These are phyloP conservation scores for Citrus trifoliata DNA, from an alignment of 345 rosid genomes.

Conservation along the genomic window DNA sequence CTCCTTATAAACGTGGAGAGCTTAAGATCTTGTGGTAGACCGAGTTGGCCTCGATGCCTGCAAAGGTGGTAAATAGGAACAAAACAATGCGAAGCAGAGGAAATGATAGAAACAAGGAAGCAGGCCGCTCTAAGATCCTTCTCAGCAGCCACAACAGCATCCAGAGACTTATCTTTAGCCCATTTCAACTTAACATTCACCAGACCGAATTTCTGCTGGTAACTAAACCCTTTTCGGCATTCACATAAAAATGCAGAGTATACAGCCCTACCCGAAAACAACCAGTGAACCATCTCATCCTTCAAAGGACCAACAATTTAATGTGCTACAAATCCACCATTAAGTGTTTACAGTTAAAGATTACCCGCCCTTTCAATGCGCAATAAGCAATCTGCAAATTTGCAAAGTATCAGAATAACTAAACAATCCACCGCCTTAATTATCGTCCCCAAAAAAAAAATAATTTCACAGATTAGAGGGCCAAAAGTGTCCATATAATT, in stretches of 20 bases:
- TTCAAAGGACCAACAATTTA: background rate
- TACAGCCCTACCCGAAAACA: conserved; percentile 15
- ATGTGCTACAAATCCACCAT: background rate
- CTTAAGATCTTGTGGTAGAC: conserved; percentile 59
- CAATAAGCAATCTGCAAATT: too few relatives aligned
- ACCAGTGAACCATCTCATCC: conserved; percentile 37
- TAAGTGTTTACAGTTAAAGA: background rate
- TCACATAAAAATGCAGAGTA: conserved; percentile 22
- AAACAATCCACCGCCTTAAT: too few relatives aligned
- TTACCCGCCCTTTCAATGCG: background rate
- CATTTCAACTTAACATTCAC: conserved; percentile 84
- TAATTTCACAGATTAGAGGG: too few relatives aligned
- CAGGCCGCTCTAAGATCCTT: conserved; percentile 61
- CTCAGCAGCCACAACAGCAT: conserved; percentile 53
- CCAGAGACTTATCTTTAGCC: conserved; percentile 75
- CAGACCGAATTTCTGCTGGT: conserved; percentile 48
- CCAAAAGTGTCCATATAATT: too few relatives aligned
- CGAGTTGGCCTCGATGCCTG: conserved; percentile 59
- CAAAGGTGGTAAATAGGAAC: conserved; percentile 53
- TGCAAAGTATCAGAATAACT: too few relatives aligned
- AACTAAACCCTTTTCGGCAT: conserved; percentile 32
- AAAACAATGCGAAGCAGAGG: conserved; percentile 27
- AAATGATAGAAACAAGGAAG: conserved; percentile 52
- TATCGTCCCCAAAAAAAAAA: too few relatives aligned
- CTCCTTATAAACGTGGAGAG: conserved; percentile 61